A percentile compares a stretch with the other conserved stretches of the same genome.
These are phyloP conservation scores for Xylariaceae sp. DNA, from an alignment of 2,329 filamentous ascomycete genomes.

Conservation along the genomic window DNA sequence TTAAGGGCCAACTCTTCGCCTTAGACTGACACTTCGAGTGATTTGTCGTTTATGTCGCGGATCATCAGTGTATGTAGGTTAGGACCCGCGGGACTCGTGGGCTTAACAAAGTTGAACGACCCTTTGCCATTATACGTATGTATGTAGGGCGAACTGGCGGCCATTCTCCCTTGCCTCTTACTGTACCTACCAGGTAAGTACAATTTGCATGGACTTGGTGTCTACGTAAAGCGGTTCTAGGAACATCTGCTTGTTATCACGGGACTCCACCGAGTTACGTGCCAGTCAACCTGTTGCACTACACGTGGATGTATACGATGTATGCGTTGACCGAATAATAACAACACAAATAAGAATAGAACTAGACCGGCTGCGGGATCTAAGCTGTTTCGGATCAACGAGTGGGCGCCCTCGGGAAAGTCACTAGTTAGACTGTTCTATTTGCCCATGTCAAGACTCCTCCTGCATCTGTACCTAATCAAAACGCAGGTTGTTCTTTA, in stretches of 20 bases:
- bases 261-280: slow-evolving; percentile 14
- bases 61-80: too few relatives aligned
- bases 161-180: background rate
- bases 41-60: background rate
- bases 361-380: slow-evolving; percentile 19
- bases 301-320: slow-evolving; percentile 26
- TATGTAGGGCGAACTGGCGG: background rate
- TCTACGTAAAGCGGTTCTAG: background rate
- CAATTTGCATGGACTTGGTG: background rate
- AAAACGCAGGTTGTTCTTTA: background rate
- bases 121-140: too few relatives aligned
- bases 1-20: background rate
- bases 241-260: slow-evolving; percentile 6
- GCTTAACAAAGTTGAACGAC: too few relatives aligned
- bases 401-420: slow-evolving; percentile 10
- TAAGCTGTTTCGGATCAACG: slow-evolving; percentile 14
- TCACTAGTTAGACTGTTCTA: slow-evolving; percentile 5
- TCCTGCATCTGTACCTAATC: slow-evolving; percentile 29
- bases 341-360: too few relatives aligned
- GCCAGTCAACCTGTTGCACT: slow-evolving; percentile 13
- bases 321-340: slow-evolving; percentile 8
- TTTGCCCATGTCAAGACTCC: slow-evolving; percentile 9
- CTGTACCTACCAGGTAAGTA: background rate
- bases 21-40: background rate
- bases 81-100: too few relatives aligned